Percentiles rank a stretch among this genome's conserved stretches.
phyloP scores from a whole-genome alignment of 1,284 basidiomycete genomes.

The Takashimella koratensis region DNA sequence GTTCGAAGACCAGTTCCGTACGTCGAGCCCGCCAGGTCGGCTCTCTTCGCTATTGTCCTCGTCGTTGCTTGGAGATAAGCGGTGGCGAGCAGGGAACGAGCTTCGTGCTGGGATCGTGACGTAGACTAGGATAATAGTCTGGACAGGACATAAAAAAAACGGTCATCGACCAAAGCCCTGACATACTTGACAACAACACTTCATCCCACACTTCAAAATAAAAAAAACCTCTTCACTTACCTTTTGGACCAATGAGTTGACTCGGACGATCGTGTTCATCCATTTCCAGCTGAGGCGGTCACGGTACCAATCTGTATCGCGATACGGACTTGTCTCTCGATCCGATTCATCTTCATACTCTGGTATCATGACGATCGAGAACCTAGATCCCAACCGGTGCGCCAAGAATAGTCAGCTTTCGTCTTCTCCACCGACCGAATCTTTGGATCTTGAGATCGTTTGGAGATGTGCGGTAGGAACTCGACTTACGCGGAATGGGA shows the following conservation, averaged over 20 bases:
- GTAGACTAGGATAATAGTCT: conserved; percentile 87
- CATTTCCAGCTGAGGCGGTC: conserved; percentile 87
- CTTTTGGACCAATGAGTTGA: conserved; percentile 97
- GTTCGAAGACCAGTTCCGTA: conserved; percentile 11
- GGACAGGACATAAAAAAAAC: too few species aligned
- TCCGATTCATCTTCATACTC: conserved; percentile 81
- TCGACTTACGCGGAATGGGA: conserved; percentile 82
- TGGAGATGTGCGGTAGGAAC: neutral
- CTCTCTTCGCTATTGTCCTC: too few species aligned
- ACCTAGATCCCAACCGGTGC: conserved; percentile 55
- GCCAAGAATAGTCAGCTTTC: too few species aligned
- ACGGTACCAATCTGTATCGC: conserved; percentile 53
- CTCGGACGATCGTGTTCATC: conserved; percentile 94
- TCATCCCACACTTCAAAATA: too few species aligned
- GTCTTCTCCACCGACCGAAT: too few species aligned
- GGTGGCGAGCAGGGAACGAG: conserved; percentile 52
- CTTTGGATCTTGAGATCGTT: too few species aligned
- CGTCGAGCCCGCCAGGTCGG: conserved; percentile 56
- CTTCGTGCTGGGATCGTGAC: conserved; percentile 77
- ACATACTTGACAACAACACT: too few species aligned
- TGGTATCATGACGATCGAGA: conserved; percentile 82
- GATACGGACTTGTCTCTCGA: conserved; percentile 58
- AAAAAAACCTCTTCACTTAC: conserved; percentile 47
- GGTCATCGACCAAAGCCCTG: too few species aligned
- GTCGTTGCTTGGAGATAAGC: conserved; percentile 33